A percentile compares a stretch with the other conserved stretches of the same genome.
These are phyloP conservation scores for Biscogniauxia sp. DNA, from an alignment of 2,329 filamentous ascomycete genomes.

Conservation along the genomic window DNA sequence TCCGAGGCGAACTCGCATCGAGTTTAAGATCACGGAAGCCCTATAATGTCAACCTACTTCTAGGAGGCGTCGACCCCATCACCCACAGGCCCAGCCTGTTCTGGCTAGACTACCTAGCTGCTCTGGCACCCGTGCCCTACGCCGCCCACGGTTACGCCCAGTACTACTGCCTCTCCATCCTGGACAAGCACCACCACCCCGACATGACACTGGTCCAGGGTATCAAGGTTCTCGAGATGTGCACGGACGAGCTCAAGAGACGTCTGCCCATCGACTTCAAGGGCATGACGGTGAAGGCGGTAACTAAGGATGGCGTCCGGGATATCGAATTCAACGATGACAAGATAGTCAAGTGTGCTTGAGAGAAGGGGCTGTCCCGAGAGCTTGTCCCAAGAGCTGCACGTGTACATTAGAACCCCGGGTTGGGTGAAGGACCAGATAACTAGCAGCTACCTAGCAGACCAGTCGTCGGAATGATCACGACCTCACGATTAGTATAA, in stretches of 20 bases:
- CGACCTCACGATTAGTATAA: background rate
- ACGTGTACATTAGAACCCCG: conserved; percentile 37
- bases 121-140: conserved; percentile 84
- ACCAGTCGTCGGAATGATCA: conserved; percentile 11
- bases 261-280: conserved; percentile 98
- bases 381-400: conserved; percentile 1
- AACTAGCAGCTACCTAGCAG: conserved; percentile 18
- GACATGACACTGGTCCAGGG: conserved; percentile 88
- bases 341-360: conserved; percentile 64
- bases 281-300: conserved; percentile 88
- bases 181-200: conserved; percentile 98
- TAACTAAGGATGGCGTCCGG: conserved; percentile 89
- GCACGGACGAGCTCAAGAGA: conserved; percentile 94
- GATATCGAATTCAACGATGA: conserved; percentile 85
- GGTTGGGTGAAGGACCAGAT: conserved; percentile 16
- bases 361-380: conserved; percentile 26
- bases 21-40: conserved; percentile 89
- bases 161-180: conserved; percentile 97
- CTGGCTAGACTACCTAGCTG: conserved; percentile 96
- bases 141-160: conserved; percentile 98
- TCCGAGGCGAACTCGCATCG: conserved; percentile 87
- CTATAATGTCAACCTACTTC: conserved; percentile 93
- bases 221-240: conserved; percentile 89
- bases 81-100: conserved; percentile 87
- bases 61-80: conserved; percentile 91